Base-by-base conservation (phyloP, 176 grass and related monocot genomes). In the Carex kokanica region DNA sequence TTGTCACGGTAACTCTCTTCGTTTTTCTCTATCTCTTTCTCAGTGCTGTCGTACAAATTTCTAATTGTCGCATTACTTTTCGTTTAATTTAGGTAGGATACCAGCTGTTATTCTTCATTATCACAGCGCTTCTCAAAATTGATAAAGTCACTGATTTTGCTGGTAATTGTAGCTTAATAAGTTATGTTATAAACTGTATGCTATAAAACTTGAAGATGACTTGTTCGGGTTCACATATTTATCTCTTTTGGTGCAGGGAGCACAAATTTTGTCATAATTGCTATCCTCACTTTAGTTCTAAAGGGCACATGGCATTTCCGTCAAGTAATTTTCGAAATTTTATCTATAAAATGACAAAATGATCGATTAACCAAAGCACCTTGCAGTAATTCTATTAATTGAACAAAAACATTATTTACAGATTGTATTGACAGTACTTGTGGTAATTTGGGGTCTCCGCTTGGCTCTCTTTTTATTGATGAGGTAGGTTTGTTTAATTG, bases 61-160 rank as follows among this genome's bases (percentile, higher is more conserved):
- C n/a, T 63, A 78, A 83, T 60, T 60, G 15, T 51, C 8, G 31
- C 32, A 61, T 70, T 23, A 21, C 14, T n/a, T 27, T 40, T 79
- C 77, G 75, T 78, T 54, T 31, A 1, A 34, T 36, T 34, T 85
- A 98, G 95, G 92, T 91, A 4, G 95, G 89, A 43, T 98, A 98
- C 86, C 95, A 98, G 89, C 83, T 98, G 54, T 52, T 90, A 9
- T 98, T 98, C 91, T 98, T 98, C 92, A 68, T 98, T 60, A 51
- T 98, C 86, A 95, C 95, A 0, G 95, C 92, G n/a, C 87, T 98
- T 61, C 91, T 95, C 68, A 90, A 79, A 60, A 88, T 98, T 72
- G 95, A 98, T 65, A 98, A 95, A 57, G 91, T 98, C 86, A 98
- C 95, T 6, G 95, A 98, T 90, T 98, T 98, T 82, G 95, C 95